Evolutionary conservation across 139 green algal species (phyloP), one percentile per base, ranked within the genome.

Genomic region (Chlorella sorokiniana): DNA sequence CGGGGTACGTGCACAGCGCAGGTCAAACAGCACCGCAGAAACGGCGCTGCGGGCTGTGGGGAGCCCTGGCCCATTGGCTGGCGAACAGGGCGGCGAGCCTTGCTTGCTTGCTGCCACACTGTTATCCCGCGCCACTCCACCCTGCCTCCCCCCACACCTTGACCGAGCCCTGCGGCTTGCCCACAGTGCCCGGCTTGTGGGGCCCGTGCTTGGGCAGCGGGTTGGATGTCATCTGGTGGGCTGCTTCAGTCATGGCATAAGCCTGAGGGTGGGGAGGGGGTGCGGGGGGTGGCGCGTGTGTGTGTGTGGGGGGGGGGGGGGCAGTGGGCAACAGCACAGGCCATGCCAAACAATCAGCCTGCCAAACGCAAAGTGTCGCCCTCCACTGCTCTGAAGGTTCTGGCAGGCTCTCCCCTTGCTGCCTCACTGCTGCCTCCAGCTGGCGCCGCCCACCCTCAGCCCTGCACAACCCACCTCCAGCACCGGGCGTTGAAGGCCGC

Each of bases 181-280:
- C 91, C 38, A 94, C 91, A 1, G 83, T 91, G 64, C 90, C 91
- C 1, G 90, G 79, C 81, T 91, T 92, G 79, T 86, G 88, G 0
- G 85, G 82, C 4, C 91, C 90, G 20, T 90, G 42, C 69, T 91
- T 87, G n/a, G 91, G 90, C 79, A 97, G 85, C 3, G 92, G 93
- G 84, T 96, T 97, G 78, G 82, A 89, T 9, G 85, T 95, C 93
- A 96, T 97, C 86, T 95, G 94, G 86, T 96, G 94, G 64, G 71
- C 88, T 7, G 94, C 94, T 85, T 98, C 94, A 10, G 93, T 96
- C 94, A 98, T 98, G 0, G 93, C 92, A 81, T 98, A 98, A 0
- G 94, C 91, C 88, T 88, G 35, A 45, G 65, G 11, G 48, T 29
- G 62, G 52, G 4, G 5, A 33, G 27, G 35, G 16, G 6, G 33